Evolutionary conservation across 192 early-diverging fungal genomes (phyloP), one percentile per base, ranked within the genome.

Genomic region (Backusella psychrophila): DNA sequence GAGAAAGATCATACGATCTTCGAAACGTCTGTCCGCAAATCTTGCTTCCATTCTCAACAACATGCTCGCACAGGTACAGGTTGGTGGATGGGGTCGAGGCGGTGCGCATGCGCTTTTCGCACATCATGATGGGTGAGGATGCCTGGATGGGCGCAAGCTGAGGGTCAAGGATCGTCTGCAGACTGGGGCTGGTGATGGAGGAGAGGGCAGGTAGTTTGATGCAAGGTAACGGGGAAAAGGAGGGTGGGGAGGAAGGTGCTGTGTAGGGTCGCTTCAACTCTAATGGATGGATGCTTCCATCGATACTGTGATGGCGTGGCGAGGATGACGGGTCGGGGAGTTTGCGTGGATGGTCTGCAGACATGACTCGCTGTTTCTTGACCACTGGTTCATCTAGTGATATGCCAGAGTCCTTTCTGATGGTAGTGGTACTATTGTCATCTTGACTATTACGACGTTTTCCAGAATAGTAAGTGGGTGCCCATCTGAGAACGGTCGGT

Each of bases 11-110:
- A 63, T 83, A 83, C 14, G 78, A 78, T 59, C 81, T 75, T 19
- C 78, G 38, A 31, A 83, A 83, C 1, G 81, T 83, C 23, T 79
- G 75, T 6, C 78, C 81, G 52, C 81, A 83, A 38, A 72, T 66
- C 11, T 68, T 52, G 2, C 44, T 36, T 23, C 75, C 73, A 1
- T 39, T 1, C 31, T 77, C 75, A 4, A 79, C 29, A 5, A 75
- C 36, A 66, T 83, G 75, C 36, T 79, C 75, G 42, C 81, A 79
- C 6, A 38, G 56, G 34, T 34, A 56, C 31, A 29, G 53, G 35
- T 56, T 33, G 7, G 34, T 65, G 14, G 34, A 59, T 7, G 23
- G 36, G 7, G 17, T 23, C 21, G 41, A 33, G 21, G 33, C 19
- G 66, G 31, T 26, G 11, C 31, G 31, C 11, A n/a, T 6, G 17